Evolutionary conservation across 345 rosid species (phyloP).

Genomic region (Citrus reticulata): DNA sequence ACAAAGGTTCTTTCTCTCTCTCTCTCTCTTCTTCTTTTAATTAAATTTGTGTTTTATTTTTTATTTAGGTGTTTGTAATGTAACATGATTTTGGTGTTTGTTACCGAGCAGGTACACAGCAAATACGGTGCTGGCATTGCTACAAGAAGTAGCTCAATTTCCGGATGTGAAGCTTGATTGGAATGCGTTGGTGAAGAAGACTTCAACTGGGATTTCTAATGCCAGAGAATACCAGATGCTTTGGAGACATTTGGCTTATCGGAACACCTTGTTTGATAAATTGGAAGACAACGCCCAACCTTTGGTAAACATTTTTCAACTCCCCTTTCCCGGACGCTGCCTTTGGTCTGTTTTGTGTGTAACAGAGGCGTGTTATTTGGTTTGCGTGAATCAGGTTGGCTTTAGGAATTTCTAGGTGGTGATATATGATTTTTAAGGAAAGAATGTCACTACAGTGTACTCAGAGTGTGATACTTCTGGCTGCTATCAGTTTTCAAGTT

Average conservation of each 20-base stretch:
- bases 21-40: not conserved
- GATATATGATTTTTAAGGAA: not conserved
- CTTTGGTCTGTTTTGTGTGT: not conserved
- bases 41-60: not conserved
- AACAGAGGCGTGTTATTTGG: not conserved
- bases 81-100: not conserved
- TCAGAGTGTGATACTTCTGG: not conserved
- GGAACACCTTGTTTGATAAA: conserved; percentile 38
- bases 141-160: conserved; percentile 57
- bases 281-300: conserved; percentile 50
- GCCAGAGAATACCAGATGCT: conserved; percentile 80
- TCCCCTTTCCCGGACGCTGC: too few relatives aligned
- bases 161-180: conserved; percentile 53
- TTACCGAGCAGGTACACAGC: conserved; percentile 47
- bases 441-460: not conserved
- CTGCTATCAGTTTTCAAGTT: not conserved
- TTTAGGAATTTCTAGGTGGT: not conserved
- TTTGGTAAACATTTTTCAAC: conserved; percentile 36
- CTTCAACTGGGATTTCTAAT: conserved; percentile 63
- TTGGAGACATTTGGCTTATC: conserved; percentile 94
- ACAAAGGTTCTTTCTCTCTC: conserved; percentile 47
- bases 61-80: not conserved
- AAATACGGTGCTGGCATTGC: conserved; percentile 44
- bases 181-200: conserved; percentile 58
- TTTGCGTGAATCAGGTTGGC: not conserved